Evolutionary conservation across 768 basidiomycete species (phyloP), one percentile per base, ranked within the genome.

Genomic region (Hygrophoropsis aurantiaca): DNA sequence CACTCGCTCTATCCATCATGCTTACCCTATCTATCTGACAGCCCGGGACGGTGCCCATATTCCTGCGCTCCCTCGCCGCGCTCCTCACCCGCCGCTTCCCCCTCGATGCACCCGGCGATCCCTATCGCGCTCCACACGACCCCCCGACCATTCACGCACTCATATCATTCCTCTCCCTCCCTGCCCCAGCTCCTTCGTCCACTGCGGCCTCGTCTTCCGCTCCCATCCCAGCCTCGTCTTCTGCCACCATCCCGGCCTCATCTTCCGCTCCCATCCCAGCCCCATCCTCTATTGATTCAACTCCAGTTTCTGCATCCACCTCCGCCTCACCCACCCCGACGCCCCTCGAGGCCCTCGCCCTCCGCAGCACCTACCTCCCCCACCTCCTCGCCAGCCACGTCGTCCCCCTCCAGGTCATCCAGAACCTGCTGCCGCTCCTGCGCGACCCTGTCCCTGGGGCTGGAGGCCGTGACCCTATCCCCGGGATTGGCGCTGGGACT

Each of bases 71-170:
- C 7, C 70, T 94, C 32, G 75, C 82, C 3, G 86, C 91, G 0
- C 83, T 89, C 0, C 74, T 94, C 8, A 86, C 87, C 15, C 84
- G 90, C 52, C 80, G 82, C 40, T 94, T 91, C 68, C 92, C 92
- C 3, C 78, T 90, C 54, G 83, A 79, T 26, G 66, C 82, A 6
- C 70, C 87, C 3, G 92, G 92, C 20, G 93, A 94, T 63, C 91
- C 92, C 2, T 89, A 84, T 61, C 80, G 76, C 19, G 74, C 84
- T 0, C 80, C 84, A 19, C 70, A 81, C 21, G 66, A 82, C 15
- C 76, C 83, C 58, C 82, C 87, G 3, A 81, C 87, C 64, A 74
- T 94, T 36, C 83, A 88, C 52, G 85, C 89, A 18, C 71, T 92
- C 54, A 75, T 94, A 55, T 91, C 87, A 35, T 74, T 91, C 24